Percentiles rank a stretch among this genome's conserved stretches.
phyloP scores from a whole-genome alignment of 116 monocot species.

The Zostera marina region DNA sequence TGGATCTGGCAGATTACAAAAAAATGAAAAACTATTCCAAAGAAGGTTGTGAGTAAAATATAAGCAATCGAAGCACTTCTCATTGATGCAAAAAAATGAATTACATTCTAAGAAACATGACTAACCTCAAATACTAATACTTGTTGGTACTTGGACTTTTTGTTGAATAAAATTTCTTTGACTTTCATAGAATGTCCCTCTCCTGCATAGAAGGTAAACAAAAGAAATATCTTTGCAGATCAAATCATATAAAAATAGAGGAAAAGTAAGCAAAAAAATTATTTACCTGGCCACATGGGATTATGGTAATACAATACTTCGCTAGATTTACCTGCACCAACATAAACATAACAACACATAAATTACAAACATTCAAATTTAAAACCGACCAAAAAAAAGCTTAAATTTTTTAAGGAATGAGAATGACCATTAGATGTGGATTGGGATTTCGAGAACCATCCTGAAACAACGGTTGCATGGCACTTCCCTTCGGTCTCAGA shows the following conservation, averaged over 20 bases:
- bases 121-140: constrained; percentile 75
- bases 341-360: background rate
- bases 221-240: background rate
- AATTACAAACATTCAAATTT: too few relatives aligned
- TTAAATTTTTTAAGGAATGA: too few relatives aligned
- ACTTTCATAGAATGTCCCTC: constrained; percentile 89
- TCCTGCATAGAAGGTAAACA: constrained; percentile 31
- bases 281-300: constrained; percentile 92
- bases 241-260: constrained; percentile 1
- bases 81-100: background rate
- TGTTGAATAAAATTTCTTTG: constrained; percentile 60
- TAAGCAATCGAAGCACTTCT: background rate
- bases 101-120: background rate
- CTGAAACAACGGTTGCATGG: constrained; percentile 82
- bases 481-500: constrained; percentile 55
- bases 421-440: too few relatives aligned
- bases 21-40: background rate
- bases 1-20: background rate
- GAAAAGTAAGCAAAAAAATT: background rate
- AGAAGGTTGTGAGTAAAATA: background rate
- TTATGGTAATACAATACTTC: constrained; percentile 54
- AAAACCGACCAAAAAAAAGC: too few relatives aligned
- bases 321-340: constrained; percentile 24
- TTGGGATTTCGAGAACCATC: constrained; percentile 55
- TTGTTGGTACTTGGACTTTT: constrained; percentile 78